These are phyloP conservation scores for Chaetomium cochliodes DNA, from an alignment of 495 filamentous ascomycete species.

Conservation along the genomic window DNA sequence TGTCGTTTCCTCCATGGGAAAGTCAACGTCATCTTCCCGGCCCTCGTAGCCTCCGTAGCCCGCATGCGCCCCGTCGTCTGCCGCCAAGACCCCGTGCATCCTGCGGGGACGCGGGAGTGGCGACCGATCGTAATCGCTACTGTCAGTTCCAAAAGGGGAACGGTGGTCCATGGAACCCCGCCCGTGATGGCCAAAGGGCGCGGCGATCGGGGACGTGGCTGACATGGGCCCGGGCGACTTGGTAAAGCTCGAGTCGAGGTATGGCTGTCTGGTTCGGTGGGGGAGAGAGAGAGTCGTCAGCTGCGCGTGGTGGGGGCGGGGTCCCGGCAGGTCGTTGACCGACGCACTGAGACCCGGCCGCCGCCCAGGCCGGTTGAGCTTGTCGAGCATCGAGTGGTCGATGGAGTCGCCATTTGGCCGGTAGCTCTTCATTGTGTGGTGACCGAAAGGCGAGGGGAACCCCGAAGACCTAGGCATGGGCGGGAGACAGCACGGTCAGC, in stretches of 20 bases:
- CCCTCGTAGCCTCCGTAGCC: constrained; percentile 48
- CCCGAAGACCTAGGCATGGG: constrained; percentile 29
- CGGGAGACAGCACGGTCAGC: constrained; percentile 17
- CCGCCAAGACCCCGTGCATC: constrained; percentile 46
- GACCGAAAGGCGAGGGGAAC: constrained; percentile 38
- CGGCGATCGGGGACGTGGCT: constrained; percentile 50
- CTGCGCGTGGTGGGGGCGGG: constrained; percentile 49
- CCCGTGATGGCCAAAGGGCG: constrained; percentile 49
- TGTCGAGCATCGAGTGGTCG: constrained; percentile 75
- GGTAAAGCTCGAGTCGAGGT: constrained; percentile 48
- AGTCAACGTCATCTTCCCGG: constrained; percentile 63
- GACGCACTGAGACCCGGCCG: constrained; percentile 55
- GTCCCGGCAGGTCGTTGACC: constrained; percentile 46
- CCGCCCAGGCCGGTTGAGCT: constrained; percentile 61
- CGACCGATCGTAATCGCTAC: constrained; percentile 50
- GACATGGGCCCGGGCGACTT: constrained; percentile 48
- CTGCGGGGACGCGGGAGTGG: constrained; percentile 60
- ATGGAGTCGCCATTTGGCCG: constrained; percentile 66
- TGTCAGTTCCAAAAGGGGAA: constrained; percentile 46
- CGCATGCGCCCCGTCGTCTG: constrained; percentile 41
- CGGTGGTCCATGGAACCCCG: constrained; percentile 46
- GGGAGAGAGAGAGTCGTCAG: constrained; percentile 53
- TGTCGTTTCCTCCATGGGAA: constrained; percentile 64
- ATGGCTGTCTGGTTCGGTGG: constrained; percentile 38
- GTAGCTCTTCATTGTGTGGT: constrained; percentile 53